Percentiles rank a stretch among this genome's conserved stretches.
Conservation (phyloP, 2,329 filamentous ascomycete species). For the Epichloe coenophiala region DNA sequence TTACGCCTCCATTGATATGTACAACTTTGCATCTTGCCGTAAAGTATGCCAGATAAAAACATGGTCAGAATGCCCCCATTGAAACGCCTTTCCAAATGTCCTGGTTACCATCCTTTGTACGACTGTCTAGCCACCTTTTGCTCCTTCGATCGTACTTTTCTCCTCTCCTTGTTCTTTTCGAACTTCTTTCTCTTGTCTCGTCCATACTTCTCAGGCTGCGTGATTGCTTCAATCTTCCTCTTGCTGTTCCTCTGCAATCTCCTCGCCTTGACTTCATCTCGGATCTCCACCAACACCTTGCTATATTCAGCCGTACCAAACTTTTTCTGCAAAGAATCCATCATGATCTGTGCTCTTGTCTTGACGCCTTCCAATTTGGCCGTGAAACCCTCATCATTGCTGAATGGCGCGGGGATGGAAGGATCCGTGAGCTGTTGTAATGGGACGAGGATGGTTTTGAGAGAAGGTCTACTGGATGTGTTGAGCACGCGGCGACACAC, state of each 20-base stretch:
- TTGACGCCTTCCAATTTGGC: slow-evolving; percentile 57
- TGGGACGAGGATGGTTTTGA: slow-evolving; percentile 45
- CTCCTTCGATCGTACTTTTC: slow-evolving; percentile 65
- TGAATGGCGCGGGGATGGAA: slow-evolving; percentile 57
- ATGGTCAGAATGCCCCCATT: neutral
- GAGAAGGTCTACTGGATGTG: slow-evolving; percentile 44
- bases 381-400: slow-evolving; percentile 56
- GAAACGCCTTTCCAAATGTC: slow-evolving; percentile 16
- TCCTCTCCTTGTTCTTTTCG: slow-evolving; percentile 70
- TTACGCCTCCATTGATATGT: neutral
- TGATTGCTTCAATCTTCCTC: slow-evolving; percentile 77
- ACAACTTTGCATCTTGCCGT: neutral
- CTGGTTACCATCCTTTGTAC: slow-evolving; percentile 37
- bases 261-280: slow-evolving; percentile 56
- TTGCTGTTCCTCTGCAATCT: slow-evolving; percentile 67
- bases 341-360: slow-evolving; percentile 58
- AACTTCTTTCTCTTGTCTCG: slow-evolving; percentile 71
- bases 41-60: neutral
- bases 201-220: slow-evolving; percentile 65
- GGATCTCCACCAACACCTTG: slow-evolving; percentile 56
- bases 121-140: slow-evolving; percentile 59
- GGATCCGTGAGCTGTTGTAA: slow-evolving; percentile 78
- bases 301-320: slow-evolving; percentile 72
- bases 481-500: slow-evolving; percentile 49
- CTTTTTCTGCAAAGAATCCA: slow-evolving; percentile 74